Conservation (phyloP, 164 flowering plant genomes). For the Vitis rotundifolia region DNA sequence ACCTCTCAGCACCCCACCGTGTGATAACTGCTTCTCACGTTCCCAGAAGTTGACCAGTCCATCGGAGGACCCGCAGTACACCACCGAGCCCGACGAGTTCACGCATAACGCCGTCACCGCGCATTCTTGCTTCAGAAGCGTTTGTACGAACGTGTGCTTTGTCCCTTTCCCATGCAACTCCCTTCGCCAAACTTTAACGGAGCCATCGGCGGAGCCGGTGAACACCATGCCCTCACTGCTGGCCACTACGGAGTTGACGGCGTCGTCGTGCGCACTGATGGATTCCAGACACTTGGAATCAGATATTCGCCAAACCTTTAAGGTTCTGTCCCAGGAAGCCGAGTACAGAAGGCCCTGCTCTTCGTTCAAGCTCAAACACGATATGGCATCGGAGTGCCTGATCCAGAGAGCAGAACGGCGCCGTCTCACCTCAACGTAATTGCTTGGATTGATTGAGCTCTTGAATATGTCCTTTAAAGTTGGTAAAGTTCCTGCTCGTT, state of each 20-base stretch:
- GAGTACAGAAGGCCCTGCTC: slow-evolving; percentile 68
- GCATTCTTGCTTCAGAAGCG: slow-evolving; percentile 62
- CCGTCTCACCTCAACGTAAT: slow-evolving; percentile 61
- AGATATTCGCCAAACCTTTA: slow-evolving; percentile 74
- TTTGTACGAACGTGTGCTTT: slow-evolving; percentile 43
- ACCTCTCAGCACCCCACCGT: slow-evolving; percentile 73
- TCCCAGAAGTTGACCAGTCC: slow-evolving; percentile 86
- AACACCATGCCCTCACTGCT: slow-evolving; percentile 55
- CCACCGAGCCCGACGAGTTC: slow-evolving; percentile 27
- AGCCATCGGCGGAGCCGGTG: slow-evolving; percentile 88
- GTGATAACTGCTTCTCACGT: slow-evolving; percentile 48
- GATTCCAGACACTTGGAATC: slow-evolving; percentile 84
- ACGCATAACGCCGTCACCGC: slow-evolving; percentile 80
- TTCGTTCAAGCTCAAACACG: slow-evolving; percentile 65
- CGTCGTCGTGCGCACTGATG: slow-evolving; percentile 75
- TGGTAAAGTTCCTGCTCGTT: slow-evolving; percentile 64
- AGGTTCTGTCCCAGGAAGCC: slow-evolving; percentile 86
- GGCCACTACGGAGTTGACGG: slow-evolving; percentile 75
- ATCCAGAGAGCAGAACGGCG: slow-evolving; percentile 66
- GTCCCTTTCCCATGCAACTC: slow-evolving; percentile 48
- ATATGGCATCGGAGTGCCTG: slow-evolving; percentile 80
- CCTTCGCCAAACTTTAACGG: slow-evolving; percentile 71
- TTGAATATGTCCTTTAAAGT: slow-evolving; percentile 62
- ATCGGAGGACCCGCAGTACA: slow-evolving; percentile 84
- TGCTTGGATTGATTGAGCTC: slow-evolving; percentile 66